Conservation (phyloP, 371 early-diverging fungal genomes). For the Mortierella sp. region DNA sequence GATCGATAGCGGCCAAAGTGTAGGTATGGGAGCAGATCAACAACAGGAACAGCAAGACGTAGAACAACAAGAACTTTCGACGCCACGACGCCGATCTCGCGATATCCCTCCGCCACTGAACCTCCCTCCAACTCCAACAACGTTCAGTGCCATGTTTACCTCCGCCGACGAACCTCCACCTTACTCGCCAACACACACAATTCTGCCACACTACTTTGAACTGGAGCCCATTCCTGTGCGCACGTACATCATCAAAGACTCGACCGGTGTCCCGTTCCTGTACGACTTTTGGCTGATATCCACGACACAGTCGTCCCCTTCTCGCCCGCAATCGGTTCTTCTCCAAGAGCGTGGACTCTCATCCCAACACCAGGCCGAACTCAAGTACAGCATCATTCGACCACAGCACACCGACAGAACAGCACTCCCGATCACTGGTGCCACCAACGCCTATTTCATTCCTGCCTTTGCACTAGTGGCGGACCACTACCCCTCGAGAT, state of each 20-base stretch:
- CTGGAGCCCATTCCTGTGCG: slow-evolving; percentile 48
- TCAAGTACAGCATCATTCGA: slow-evolving; percentile 44
- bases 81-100: neutral
- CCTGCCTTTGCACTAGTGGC: slow-evolving; percentile 42
- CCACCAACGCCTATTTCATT: slow-evolving; percentile 32
- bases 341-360: slow-evolving; percentile 36
- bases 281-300: slow-evolving; percentile 47
- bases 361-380: slow-evolving; percentile 23
- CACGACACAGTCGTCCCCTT: slow-evolving; percentile 20
- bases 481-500: slow-evolving; percentile 30
- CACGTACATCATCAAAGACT: slow-evolving; percentile 41
- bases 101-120: slow-evolving; percentile 5
- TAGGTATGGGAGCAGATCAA: neutral
- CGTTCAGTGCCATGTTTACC: slow-evolving; percentile 12
- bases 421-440: slow-evolving; percentile 29
- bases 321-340: slow-evolving; percentile 25
- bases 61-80: neutral
- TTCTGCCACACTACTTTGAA: slow-evolving; percentile 51
- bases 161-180: slow-evolving; percentile 42
- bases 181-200: slow-evolving; percentile 52
- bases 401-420: slow-evolving; percentile 42
- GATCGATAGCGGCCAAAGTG: neutral
- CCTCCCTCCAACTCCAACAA: neutral
- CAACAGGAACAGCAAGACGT: neutral
- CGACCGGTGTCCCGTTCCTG: slow-evolving; percentile 25